Evolutionary conservation across 2,329 filamentous ascomycete species (phyloP).

Genomic region (Penicillium polonicum): DNA sequence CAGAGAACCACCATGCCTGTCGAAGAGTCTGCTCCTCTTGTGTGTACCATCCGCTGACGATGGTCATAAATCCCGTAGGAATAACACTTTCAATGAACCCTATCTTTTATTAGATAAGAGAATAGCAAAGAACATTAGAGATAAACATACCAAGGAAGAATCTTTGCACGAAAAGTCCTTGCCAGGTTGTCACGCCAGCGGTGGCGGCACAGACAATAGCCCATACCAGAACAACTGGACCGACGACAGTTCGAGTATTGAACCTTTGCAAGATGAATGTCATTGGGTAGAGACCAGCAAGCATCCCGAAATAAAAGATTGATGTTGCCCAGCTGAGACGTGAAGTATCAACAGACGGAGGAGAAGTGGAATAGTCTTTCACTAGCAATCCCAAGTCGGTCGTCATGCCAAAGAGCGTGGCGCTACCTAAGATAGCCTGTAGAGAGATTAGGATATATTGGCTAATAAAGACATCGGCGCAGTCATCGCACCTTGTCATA

Average conservation of each 20-base stretch:
- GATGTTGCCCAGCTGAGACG: slow-evolving; percentile 75
- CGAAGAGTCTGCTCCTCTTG: slow-evolving; percentile 63
- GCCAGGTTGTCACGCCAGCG: slow-evolving; percentile 62
- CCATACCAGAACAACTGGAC: slow-evolving; percentile 60
- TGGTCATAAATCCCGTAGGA: slow-evolving; percentile 66
- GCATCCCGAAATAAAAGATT: slow-evolving; percentile 77
- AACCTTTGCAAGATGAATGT: slow-evolving; percentile 69
- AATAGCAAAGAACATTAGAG: fast-evolving
- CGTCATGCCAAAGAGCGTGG: slow-evolving; percentile 75
- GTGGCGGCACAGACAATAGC: slow-evolving; percentile 66
- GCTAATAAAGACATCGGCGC: neutral
- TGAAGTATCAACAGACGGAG: slow-evolving; percentile 62
- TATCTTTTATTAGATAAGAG: slow-evolving; percentile 10
- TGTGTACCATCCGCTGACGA: slow-evolving; percentile 63
- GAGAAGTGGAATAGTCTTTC: slow-evolving; percentile 50
- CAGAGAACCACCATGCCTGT: slow-evolving; percentile 67
- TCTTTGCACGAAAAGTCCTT: slow-evolving; percentile 64
- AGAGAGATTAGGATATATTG: neutral
- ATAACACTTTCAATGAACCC: slow-evolving; percentile 63
- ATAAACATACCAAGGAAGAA: slow-evolving; percentile 51
- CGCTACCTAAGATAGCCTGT: slow-evolving; percentile 69
- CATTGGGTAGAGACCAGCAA: slow-evolving; percentile 71
- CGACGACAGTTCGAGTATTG: slow-evolving; percentile 63
- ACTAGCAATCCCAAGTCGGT: slow-evolving; percentile 62
- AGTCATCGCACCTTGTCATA: slow-evolving; percentile 59